Conservation (phyloP, 805 yeast species). For the Lipomyces lipofer region DNA sequence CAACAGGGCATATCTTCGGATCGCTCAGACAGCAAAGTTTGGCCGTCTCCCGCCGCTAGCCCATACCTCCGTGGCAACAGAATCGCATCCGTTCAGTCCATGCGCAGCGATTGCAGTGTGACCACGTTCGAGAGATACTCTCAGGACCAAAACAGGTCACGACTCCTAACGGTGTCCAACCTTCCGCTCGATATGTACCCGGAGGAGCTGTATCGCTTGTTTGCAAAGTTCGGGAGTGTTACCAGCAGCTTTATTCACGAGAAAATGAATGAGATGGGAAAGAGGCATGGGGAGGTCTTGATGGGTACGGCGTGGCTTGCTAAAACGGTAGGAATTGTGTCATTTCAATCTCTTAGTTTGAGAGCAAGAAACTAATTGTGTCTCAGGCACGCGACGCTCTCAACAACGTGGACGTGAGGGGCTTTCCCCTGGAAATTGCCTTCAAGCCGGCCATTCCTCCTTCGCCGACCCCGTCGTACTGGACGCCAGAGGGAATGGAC, state of each 20-base stretch:
- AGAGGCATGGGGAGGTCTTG: slow-evolving; percentile 21
- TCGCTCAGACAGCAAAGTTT: no score
- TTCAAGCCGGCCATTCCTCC: not conserved
- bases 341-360: not conserved
- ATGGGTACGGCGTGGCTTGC: slow-evolving; percentile 15
- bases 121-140: no score
- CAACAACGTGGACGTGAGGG: slow-evolving; percentile 5
- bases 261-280: slow-evolving; percentile 17
- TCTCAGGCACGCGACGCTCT: not conserved
- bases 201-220: slow-evolving; percentile 18
- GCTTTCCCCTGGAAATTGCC: not conserved
- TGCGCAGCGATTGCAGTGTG: not conserved
- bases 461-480: not conserved
- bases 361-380: not conserved
- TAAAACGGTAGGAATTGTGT: not conserved
- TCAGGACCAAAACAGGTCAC: slow-evolving; percentile 1
- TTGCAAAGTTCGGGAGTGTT: slow-evolving; percentile 12
- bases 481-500: not conserved
- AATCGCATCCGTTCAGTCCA: not conserved
- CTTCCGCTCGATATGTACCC: slow-evolving; percentile 21
- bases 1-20: no score
- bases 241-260: slow-evolving; percentile 19
- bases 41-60: not conserved
- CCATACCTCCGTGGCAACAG: not conserved
- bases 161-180: slow-evolving; percentile 15